These are phyloP conservation scores for Lentinula novae-zelandiae DNA, from an alignment of 1,284 basidiomycete species.

Conservation along the genomic window DNA sequence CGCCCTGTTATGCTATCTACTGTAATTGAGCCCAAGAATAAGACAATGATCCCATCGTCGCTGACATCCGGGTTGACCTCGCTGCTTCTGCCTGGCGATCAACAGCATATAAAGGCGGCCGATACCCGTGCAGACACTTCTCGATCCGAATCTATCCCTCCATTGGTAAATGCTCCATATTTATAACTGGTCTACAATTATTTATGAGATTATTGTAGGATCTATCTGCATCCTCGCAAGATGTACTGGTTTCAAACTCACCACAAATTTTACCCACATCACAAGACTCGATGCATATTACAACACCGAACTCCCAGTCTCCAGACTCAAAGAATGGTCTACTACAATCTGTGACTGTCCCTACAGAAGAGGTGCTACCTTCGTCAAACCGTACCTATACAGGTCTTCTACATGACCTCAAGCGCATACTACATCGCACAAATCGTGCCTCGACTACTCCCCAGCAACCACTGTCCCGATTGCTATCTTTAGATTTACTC, in stretches of 20 bases:
- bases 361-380: slow-evolving; percentile 27
- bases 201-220: background rate
- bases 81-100: background rate
- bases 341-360: slow-evolving; percentile 17
- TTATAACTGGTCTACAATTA: background rate
- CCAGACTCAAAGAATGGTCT: slow-evolving; percentile 4
- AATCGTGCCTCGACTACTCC: slow-evolving; percentile 11
- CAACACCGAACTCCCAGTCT: slow-evolving; percentile 15
- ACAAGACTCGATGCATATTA: background rate
- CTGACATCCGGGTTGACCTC: slow-evolving; percentile 1
- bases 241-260: background rate
- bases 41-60: background rate
- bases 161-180: background rate
- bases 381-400: slow-evolving; percentile 22
- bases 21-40: background rate
- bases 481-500: slow-evolving; percentile 4
- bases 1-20: background rate
- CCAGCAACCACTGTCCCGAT: background rate
- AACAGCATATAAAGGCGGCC: background rate
- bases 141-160: slow-evolving; percentile 4
- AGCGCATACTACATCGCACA: slow-evolving; percentile 81
- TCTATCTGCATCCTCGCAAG: background rate
- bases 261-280: background rate
- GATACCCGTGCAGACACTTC: background rate
- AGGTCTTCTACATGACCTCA: slow-evolving; percentile 84